These are phyloP conservation scores for Mediolabrus comicus DNA, from an alignment of 108 stramenopile species.

Conservation along the genomic window DNA sequence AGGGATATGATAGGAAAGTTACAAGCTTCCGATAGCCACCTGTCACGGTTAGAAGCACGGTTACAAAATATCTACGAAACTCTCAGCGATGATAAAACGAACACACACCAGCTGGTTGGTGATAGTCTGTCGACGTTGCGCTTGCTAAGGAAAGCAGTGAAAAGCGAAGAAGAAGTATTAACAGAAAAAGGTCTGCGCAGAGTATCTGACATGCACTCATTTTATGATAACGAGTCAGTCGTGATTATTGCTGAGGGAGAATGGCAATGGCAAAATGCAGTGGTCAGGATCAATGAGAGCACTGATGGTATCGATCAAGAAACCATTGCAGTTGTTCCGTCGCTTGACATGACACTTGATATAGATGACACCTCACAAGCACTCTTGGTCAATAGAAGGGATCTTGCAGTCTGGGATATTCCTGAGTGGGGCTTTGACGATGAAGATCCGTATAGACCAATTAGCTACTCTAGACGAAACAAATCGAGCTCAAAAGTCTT, in stretches of 20 bases:
- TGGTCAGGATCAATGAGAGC: slow-evolving; percentile 9
- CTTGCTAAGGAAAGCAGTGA: slow-evolving; percentile 45
- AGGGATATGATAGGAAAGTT: slow-evolving; percentile 59
- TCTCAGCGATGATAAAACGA: slow-evolving; percentile 22
- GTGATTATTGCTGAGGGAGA: slow-evolving; percentile 61
- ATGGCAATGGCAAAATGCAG: slow-evolving; percentile 56
- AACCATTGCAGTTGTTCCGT: slow-evolving; percentile 53
- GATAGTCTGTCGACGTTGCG: slow-evolving; percentile 59
- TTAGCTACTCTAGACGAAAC: background rate
- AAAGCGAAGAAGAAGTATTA: slow-evolving; percentile 54
- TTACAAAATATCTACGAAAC: slow-evolving; percentile 49
- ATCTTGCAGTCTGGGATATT: slow-evolving; percentile 76
- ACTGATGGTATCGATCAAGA: background rate
- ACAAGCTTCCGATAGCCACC: slow-evolving; percentile 52
- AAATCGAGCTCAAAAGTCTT: slow-evolving; percentile 12
- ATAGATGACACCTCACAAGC: slow-evolving; percentile 4
- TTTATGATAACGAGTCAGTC: slow-evolving; percentile 61
- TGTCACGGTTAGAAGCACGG: slow-evolving; percentile 50
- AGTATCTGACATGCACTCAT: slow-evolving; percentile 37
- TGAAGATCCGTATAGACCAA: slow-evolving; percentile 1
- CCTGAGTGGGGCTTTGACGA: slow-evolving; percentile 45
- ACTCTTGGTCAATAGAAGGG: slow-evolving; percentile 49
- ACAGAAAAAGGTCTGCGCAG: slow-evolving; percentile 61
- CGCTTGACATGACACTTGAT: slow-evolving; percentile 31
- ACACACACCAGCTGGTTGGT: slow-evolving; percentile 59